A percentile compares a stretch with the other conserved stretches of the same genome.
phyloP scores from a whole-genome alignment of 2,329 filamentous ascomycete species.

The Xylaria sp. region DNA sequence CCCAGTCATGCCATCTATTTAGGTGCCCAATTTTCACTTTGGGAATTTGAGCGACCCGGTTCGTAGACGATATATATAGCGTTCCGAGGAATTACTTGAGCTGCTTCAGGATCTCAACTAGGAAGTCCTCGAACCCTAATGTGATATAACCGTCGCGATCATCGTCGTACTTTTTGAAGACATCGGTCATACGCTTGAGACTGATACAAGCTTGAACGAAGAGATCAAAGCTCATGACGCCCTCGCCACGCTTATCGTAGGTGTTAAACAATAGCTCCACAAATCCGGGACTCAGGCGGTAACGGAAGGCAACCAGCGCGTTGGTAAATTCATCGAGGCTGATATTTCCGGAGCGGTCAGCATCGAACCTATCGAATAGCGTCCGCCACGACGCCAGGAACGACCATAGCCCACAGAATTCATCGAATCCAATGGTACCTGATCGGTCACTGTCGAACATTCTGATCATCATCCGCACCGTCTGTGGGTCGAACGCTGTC shows the following conservation, averaged over 20 bases:
- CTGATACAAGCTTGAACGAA: conserved; percentile 98
- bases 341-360: conserved; percentile 87
- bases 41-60: neutral
- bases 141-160: conserved; percentile 95
- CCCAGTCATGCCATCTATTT: neutral
- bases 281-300: conserved; percentile 85
- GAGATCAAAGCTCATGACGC: conserved; percentile 88
- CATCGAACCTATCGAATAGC: conserved; percentile 95
- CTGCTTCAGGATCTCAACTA: conserved; percentile 74
- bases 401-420: conserved; percentile 96
- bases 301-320: conserved; percentile 91
- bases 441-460: conserved; percentile 97
- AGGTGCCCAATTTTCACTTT: neutral
- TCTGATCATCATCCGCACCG: conserved; percentile 98
- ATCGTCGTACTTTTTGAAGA: conserved; percentile 98
- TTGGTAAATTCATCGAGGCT: conserved; percentile 87
- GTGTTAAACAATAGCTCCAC: conserved; percentile 86
- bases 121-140: conserved; percentile 82
- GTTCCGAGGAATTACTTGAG: conserved; percentile 55
- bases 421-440: conserved; percentile 90
- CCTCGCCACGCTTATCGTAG: conserved; percentile 80
- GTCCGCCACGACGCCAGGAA: conserved; percentile 94
- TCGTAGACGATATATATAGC: neutral
- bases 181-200: conserved; percentile 97
- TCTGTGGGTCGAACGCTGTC: conserved; percentile 91